phyloP scores from a whole-genome alignment of 352 stramenopile species.

The Phytophthora megakarya region DNA sequence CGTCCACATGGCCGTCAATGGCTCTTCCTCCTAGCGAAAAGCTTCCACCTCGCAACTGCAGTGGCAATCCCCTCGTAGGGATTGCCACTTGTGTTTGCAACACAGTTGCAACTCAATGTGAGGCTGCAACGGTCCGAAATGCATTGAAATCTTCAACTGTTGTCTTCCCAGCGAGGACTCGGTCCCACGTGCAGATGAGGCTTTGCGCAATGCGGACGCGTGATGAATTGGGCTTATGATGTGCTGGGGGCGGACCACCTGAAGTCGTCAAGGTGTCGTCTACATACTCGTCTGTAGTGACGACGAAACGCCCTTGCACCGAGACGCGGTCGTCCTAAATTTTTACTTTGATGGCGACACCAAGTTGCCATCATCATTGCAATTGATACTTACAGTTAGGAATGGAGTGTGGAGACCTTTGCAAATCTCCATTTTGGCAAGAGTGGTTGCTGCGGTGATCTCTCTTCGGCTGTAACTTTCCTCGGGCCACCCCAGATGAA shows the following conservation, averaged over 20 bases:
- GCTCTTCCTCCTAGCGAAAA: slow-evolving; percentile 21
- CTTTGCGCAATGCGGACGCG: slow-evolving; percentile 6
- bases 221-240: slow-evolving; percentile 19
- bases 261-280: neutral
- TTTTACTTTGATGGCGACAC: neutral
- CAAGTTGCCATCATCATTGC: slow-evolving; percentile 3
- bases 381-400: neutral
- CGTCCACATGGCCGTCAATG: slow-evolving; percentile 15
- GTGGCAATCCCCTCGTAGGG: neutral
- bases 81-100: neutral
- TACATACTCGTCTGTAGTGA: neutral
- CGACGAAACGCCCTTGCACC: neutral
- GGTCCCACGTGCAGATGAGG: slow-evolving; percentile 35
- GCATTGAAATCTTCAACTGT: slow-evolving; percentile 20
- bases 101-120: neutral
- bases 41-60: neutral
- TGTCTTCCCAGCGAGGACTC: neutral
- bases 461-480: slow-evolving; percentile 2
- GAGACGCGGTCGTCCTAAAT: neutral
- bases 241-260: slow-evolving; percentile 24
- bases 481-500: neutral
- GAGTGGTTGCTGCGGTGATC: neutral
- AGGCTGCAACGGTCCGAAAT: neutral
- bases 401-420: neutral
- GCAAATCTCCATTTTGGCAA: neutral